A percentile compares a stretch with the other conserved stretches of the same genome.
phyloP scores from a whole-genome alignment of 2,329 filamentous ascomycete genomes.

The Colletotrichum musicola region DNA sequence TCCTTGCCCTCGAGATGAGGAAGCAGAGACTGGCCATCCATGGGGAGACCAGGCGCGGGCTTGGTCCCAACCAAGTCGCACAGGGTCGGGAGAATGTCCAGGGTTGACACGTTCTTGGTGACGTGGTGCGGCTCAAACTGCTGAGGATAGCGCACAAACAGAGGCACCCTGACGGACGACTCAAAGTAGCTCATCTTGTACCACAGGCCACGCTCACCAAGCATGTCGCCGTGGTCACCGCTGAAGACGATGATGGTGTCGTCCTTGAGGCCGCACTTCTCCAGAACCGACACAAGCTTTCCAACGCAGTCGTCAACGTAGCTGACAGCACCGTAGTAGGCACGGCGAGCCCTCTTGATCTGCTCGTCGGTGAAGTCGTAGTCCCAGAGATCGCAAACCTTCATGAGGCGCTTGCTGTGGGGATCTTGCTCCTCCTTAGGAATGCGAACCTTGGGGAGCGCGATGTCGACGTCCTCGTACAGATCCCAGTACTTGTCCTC shows the following conservation, averaged over 20 bases:
- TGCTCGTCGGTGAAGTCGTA: conserved; percentile 87
- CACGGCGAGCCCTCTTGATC: conserved; percentile 85
- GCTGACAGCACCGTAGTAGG: conserved; percentile 93
- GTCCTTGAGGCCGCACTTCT: conserved; percentile 82
- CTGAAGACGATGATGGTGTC: conserved; percentile 94
- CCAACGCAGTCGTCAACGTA: conserved; percentile 96
- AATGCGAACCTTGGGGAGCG: conserved; percentile 82
- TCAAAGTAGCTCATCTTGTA: conserved; percentile 99
- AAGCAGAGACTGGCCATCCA: conserved; percentile 86
- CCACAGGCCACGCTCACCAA: conserved; percentile 92
- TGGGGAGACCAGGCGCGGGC: conserved; percentile 77
- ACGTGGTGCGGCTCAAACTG: conserved; percentile 82
- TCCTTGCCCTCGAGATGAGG: conserved; percentile 78
- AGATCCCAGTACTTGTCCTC: conserved; percentile 93
- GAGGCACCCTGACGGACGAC: conserved; percentile 88
- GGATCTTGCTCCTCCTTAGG: conserved; percentile 85
- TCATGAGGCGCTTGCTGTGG: conserved; percentile 87
- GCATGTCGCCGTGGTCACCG: conserved; percentile 95
- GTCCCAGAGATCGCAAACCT: conserved; percentile 88
- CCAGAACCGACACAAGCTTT: conserved; percentile 80
- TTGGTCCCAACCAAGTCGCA: conserved; percentile 84
- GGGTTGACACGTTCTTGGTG: conserved; percentile 86
- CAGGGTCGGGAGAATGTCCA: conserved; percentile 91
- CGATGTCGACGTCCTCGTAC: conserved; percentile 90
- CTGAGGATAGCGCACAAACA: conserved; percentile 85